These are phyloP conservation scores for Colletotrichum sp. DNA, from an alignment of 2,329 filamentous ascomycete genomes.

Conservation along the genomic window DNA sequence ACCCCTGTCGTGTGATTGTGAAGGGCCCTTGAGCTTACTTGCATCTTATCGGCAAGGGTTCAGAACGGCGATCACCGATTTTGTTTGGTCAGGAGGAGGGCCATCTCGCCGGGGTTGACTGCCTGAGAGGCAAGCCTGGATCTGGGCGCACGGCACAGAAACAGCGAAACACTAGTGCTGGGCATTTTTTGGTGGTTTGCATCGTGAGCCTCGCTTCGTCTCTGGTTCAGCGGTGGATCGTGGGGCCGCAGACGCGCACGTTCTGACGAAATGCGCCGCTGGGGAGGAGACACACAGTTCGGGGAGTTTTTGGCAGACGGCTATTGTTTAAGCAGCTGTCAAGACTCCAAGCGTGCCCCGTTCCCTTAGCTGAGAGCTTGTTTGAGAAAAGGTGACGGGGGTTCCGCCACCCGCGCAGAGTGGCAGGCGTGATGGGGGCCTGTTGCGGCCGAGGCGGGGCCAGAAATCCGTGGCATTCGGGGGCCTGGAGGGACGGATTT, in stretches of 20 bases:
- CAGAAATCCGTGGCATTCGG: not conserved
- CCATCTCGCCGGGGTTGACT: not conserved
- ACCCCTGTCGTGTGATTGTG: not conserved
- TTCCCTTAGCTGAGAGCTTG: not conserved
- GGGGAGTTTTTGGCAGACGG: not conserved
- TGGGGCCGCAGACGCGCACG: not conserved
- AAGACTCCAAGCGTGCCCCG: not conserved
- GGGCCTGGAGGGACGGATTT: not conserved
- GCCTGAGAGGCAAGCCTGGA: not conserved
- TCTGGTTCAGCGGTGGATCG: not conserved
- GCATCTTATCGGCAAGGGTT: not conserved
- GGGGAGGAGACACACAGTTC: not conserved
- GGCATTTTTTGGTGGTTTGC: not conserved
- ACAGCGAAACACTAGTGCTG: slow-evolving; percentile 8
- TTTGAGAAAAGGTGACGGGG: not conserved
- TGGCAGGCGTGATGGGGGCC: not conserved
- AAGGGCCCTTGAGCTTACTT: not conserved
- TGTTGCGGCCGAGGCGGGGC: slow-evolving; percentile 5
- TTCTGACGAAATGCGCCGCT: not conserved
- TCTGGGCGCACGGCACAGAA: not conserved
- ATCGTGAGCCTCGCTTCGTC: not conserved
- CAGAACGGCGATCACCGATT: not conserved
- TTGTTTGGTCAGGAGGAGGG: not conserved
- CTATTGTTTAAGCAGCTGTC: not conserved
- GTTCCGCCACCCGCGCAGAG: not conserved